Base-by-base conservation (phyloP, 306 rosid genomes). In the Parietaria judaica region DNA sequence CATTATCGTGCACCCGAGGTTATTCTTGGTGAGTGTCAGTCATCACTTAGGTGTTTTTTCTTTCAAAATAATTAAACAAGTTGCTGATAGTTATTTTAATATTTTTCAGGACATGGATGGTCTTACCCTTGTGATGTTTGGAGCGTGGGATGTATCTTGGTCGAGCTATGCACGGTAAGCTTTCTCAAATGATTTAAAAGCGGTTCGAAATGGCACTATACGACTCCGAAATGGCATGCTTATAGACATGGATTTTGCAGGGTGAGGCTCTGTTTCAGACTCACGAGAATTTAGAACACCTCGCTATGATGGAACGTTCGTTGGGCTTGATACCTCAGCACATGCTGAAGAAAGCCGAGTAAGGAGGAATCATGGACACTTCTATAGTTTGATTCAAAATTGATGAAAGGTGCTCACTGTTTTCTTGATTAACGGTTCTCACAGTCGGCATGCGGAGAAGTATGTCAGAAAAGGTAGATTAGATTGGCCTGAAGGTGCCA, bases 1-100 rank as follows among this genome's bases (percentile, higher is more conserved):
- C 99, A 92, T 76, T 92, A 92, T 56, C 85, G 99, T 41, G 99
- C 96, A 17, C 99, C 99, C 4, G 99, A 92, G 81, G 99, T 92
- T 66, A 88, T 92, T 31, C 88, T 92, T 65, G 99, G 98, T 88
- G 68, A 71, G 63, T 35, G 34, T 7, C 41, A 38, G 31, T 16
- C 53, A 49, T 1, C 11, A 3, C 8, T 31, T 53, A n/a, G 31
- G 11, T n/a, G 14, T 3, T 13, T 49, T 61, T n/a, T 14, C 52
- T 36, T 47, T 51, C 14, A 8, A 31, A 4, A 37, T 52, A 45
- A 14, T 52, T 64, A 70, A 56, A 45, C 10, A 17, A 15, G 38
- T 45, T 44, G 9, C 3, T 46, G 31, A 36, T 46, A 23, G 31
- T 3, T 47, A 5, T 3, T 11, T 48, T 36, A 45, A 37, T 5